phyloP scores from a whole-genome alignment of 345 rosid species.

The Adansonia digitata region DNA sequence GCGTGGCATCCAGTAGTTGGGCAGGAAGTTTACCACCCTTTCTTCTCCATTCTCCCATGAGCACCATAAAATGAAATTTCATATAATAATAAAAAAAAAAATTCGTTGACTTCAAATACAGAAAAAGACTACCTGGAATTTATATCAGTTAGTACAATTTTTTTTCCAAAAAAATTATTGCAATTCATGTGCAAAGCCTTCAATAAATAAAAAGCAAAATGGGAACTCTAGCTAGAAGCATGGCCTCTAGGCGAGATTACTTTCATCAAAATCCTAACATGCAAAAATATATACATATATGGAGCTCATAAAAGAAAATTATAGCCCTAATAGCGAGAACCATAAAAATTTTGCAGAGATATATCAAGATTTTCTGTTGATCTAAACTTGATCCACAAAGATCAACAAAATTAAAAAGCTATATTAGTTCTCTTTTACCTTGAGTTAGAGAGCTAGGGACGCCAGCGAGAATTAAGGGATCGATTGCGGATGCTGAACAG shows the following conservation, averaged over 20 bases:
- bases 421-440: background rate
- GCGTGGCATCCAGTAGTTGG: background rate
- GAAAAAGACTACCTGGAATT: background rate
- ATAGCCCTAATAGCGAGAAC: background rate
- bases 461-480: background rate
- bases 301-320: background rate
- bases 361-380: background rate
- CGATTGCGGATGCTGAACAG: background rate
- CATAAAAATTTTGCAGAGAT: background rate
- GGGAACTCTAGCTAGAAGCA: background rate
- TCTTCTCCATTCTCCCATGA: background rate
- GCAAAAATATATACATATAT: background rate
- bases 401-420: background rate
- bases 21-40: background rate
- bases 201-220: background rate
- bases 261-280: background rate
- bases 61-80: background rate
- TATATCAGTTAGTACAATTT: background rate
- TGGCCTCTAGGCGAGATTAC: background rate
- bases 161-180: too few species aligned
- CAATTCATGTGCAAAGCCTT: background rate
- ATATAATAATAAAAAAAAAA: background rate
- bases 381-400: background rate
- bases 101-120: background rate
- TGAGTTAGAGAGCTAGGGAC: background rate